Evolutionary conservation across 139 green algal genomes (phyloP).

Genomic region (Volvox africanus): DNA sequence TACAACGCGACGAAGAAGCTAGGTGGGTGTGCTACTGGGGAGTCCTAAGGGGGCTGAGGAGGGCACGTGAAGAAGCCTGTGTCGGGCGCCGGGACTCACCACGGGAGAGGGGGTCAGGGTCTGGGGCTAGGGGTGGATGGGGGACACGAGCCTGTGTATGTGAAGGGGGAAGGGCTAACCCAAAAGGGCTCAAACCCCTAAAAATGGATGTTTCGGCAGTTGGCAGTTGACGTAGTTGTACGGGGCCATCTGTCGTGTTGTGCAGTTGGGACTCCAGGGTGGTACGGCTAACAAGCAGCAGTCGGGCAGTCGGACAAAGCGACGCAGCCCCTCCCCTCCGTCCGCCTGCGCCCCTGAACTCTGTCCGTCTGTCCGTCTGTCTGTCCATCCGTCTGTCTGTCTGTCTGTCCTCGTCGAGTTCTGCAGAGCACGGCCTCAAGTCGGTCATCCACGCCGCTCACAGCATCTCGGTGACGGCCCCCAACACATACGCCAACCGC

Average conservation of each 20-base stretch:
- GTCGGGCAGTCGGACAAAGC: background rate
- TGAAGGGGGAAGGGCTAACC: too few species aligned
- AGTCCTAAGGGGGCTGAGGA: too few species aligned
- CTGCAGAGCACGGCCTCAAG: conserved; percentile 87
- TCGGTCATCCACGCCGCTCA: conserved; percentile 74
- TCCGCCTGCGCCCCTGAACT: background rate
- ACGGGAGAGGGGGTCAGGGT: background rate
- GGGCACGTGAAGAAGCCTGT: too few species aligned
- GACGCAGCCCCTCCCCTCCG: background rate
- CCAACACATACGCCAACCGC: conserved; percentile 78
- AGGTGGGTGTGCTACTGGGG: background rate
- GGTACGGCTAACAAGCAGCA: background rate
- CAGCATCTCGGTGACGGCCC: conserved; percentile 84
- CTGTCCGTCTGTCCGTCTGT: too few species aligned
- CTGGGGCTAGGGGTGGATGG: background rate
- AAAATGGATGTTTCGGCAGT: too few species aligned
- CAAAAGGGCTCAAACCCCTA: too few species aligned
- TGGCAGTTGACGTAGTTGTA: background rate
- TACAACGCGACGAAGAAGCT: conserved; percentile 37
- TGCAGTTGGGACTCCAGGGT: background rate
- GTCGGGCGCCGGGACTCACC: too few species aligned
- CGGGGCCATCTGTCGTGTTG: too few species aligned
- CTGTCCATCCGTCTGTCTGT: background rate
- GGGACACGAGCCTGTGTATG: background rate
- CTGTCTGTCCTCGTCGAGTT: conserved; percentile 5